These are phyloP conservation scores for Thelephora aurantiotincta DNA, from an alignment of 768 basidiomycete genomes.

Conservation along the genomic window DNA sequence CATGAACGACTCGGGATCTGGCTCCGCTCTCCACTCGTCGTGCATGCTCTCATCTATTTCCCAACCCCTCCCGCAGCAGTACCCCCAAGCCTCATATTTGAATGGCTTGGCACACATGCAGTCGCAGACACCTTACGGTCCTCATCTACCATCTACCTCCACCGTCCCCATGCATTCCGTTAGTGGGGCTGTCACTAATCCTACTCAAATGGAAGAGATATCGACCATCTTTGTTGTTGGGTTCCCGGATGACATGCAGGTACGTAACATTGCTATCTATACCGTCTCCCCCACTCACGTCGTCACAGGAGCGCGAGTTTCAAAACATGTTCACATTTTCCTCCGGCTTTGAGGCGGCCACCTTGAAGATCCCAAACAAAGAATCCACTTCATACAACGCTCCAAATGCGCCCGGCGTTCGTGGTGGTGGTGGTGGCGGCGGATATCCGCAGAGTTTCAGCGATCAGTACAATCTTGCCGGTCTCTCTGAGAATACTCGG, in stretches of 20 bases:
- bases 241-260: conserved; percentile 98
- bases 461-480: conserved; percentile 77
- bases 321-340: conserved; percentile 99
- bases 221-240: conserved; percentile 97
- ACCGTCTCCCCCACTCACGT: neutral
- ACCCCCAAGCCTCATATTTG: conserved; percentile 20
- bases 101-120: conserved; percentile 34
- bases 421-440: conserved; percentile 8
- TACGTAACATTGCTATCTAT: conserved; percentile 20
- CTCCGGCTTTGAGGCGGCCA: conserved; percentile 91
- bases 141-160: conserved; percentile 31
- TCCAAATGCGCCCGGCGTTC: conserved; percentile 9
- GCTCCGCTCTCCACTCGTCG: conserved; percentile 4
- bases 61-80: conserved; percentile 15
- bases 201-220: conserved; percentile 58
- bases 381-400: conserved; percentile 58
- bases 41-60: conserved; percentile 18
- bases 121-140: conserved; percentile 66
- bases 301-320: conserved; percentile 85
- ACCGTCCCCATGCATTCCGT: conserved; percentile 13
- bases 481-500: conserved; percentile 62
- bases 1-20: conserved; percentile 1
- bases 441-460: conserved; percentile 22
- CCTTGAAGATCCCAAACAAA: conserved; percentile 93
- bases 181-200: conserved; percentile 15